These are phyloP conservation scores for Coemansia sp. DNA, from an alignment of 192 early-diverging fungal genomes.

Conservation along the genomic window DNA sequence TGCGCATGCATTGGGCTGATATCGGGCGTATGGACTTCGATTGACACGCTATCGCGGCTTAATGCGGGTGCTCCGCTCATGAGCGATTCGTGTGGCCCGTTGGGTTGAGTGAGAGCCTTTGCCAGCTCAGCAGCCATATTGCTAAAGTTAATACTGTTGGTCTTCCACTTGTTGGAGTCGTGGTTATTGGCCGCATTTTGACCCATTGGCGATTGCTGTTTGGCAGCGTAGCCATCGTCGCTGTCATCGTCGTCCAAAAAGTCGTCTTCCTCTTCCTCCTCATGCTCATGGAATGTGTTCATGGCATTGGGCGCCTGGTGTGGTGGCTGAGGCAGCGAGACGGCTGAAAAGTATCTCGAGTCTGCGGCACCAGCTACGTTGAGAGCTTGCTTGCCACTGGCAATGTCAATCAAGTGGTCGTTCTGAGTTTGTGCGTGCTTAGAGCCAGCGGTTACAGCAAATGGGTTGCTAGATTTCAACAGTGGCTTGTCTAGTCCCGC, in stretches of 20 bases:
- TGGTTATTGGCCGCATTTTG: background rate
- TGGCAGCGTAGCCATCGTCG: slow-evolving; percentile 7
- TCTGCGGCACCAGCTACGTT: slow-evolving; percentile 1
- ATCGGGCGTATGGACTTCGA: slow-evolving; percentile 15
- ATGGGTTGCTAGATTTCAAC: background rate
- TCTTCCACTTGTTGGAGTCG: slow-evolving; percentile 10
- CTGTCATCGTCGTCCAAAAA: slow-evolving; percentile 46
- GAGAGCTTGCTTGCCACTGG: background rate
- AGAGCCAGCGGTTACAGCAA: background rate
- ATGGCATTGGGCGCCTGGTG: background rate
- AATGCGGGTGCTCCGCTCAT: background rate
- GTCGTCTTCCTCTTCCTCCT: slow-evolving; percentile 32
- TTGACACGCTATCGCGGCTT: slow-evolving; percentile 2
- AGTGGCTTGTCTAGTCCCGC: slow-evolving; percentile 5
- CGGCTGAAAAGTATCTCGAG: slow-evolving; percentile 26
- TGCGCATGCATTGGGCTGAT: slow-evolving; percentile 27
- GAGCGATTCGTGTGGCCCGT: slow-evolving; percentile 13
- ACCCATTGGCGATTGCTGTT: background rate
- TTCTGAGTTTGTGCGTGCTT: background rate
- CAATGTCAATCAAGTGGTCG: background rate
- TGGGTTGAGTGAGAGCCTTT: slow-evolving; percentile 27
- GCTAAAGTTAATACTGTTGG: slow-evolving; percentile 36
- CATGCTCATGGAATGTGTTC: slow-evolving; percentile 3
- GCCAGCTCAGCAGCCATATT: slow-evolving; percentile 44
- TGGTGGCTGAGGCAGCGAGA: slow-evolving; percentile 18